Evolutionary conservation across 2,329 filamentous ascomycete genomes (phyloP).

Genomic region (Aspergillus brasiliensis): DNA sequence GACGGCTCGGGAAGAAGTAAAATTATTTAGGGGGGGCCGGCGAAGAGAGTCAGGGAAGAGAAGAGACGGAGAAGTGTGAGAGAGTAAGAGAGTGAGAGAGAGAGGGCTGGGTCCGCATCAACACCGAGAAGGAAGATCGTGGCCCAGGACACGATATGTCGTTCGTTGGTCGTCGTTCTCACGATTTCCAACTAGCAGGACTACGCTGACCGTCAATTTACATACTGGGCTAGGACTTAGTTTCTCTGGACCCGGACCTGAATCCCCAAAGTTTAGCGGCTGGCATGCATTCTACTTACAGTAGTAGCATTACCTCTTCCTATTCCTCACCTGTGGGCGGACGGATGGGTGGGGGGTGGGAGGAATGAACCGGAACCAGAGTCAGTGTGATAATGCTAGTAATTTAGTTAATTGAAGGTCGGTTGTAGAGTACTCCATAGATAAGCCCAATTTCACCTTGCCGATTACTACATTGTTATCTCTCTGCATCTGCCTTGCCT

Average conservation of each 20-base stretch:
- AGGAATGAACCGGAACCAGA: slow-evolving; percentile 11
- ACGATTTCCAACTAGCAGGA: neutral
- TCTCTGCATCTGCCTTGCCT: neutral
- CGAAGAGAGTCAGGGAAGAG: neutral
- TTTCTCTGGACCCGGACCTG: slow-evolving; percentile 1
- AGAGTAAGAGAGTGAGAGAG: neutral
- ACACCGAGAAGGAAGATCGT: slow-evolving; percentile 8
- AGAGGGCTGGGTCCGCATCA: neutral
- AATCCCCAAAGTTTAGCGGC: slow-evolving; percentile 9
- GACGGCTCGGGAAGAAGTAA: slow-evolving; percentile 6
- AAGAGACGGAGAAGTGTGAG: neutral
- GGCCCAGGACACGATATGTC: slow-evolving; percentile 5
- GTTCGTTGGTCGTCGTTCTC: neutral
- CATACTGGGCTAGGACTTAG: neutral
- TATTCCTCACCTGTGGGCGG: neutral
- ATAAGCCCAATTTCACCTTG: neutral
- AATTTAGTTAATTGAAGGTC: too few species aligned
- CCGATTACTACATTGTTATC: neutral
- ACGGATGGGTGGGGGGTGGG: neutral
- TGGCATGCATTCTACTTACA: neutral
- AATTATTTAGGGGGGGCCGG: neutral
- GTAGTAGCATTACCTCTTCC: neutral
- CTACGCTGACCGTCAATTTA: neutral
- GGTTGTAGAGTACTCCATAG: neutral
- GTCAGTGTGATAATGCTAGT: neutral